A percentile compares a stretch with the other conserved stretches of the same genome.
Conservation (phyloP, 805 yeast species). For the Candida ficus region DNA sequence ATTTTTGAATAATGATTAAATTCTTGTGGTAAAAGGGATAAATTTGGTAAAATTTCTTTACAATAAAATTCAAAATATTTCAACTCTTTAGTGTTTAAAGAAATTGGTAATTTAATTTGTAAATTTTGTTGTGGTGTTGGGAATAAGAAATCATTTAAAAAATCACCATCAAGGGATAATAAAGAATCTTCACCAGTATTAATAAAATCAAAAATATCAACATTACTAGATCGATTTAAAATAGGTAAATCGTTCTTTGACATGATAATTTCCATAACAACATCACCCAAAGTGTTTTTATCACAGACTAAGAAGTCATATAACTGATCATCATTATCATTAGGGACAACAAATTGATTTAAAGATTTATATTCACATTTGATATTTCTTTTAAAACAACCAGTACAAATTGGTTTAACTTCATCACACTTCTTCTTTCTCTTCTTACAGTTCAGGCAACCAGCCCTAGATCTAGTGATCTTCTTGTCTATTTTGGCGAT, state of each 20-base stretch:
- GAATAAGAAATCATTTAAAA: conserved; percentile 2
- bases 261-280: conserved; percentile 6
- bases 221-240: not conserved
- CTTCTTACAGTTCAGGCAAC: conserved; percentile 37
- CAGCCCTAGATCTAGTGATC: conserved; percentile 28
- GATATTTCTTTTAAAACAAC: conserved; percentile 30
- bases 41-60: conserved; percentile 35
- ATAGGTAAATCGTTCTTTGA: conserved; percentile 1
- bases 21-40: conserved; percentile 36
- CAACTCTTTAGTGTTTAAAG: conserved; percentile 33
- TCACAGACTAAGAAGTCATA: conserved; percentile 10
- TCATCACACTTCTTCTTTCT: conserved; percentile 49
- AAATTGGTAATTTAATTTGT: conserved; percentile 20
- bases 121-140: conserved; percentile 17
- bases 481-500: not conserved
- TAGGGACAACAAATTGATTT: conserved; percentile 1
- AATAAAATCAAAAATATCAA: not conserved
- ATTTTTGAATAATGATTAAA: conserved; percentile 41
- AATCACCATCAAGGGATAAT: conserved; percentile 8
- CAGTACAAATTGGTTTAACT: conserved; percentile 39
- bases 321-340: not conserved
- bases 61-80: conserved; percentile 39
- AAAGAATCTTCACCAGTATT: not conserved
- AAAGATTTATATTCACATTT: conserved; percentile 24
- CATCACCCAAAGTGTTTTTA: conserved; percentile 6